Percentiles rank a stretch among this genome's conserved stretches.
Evolutionary conservation across 441 rosid species (phyloP).

Genomic region (Erodium trifolium): DNA sequence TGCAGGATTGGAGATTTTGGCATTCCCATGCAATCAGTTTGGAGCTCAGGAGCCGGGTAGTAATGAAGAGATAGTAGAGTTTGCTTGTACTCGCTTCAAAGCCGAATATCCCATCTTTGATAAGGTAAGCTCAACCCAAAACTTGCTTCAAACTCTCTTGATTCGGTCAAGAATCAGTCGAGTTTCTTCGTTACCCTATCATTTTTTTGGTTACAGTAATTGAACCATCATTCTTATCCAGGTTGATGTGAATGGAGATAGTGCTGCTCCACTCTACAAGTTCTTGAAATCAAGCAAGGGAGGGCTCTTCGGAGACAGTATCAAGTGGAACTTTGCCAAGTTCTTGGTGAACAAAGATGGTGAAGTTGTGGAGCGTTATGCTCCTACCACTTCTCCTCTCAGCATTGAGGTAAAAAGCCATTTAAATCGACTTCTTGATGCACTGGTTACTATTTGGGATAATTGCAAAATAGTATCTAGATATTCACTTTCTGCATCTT

Average conservation of each 20-base stretch:
- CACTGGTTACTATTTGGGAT: no score
- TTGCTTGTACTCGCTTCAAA: slow-evolving; percentile 70
- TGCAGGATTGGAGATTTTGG: slow-evolving; percentile 61
- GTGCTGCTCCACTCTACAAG: slow-evolving; percentile 56
- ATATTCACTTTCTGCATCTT: no score
- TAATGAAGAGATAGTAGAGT: slow-evolving; percentile 49
- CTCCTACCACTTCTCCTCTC: slow-evolving; percentile 63
- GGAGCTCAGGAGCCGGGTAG: slow-evolving; percentile 59
- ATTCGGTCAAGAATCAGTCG: no score
- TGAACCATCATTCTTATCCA: slow-evolving; percentile 15
- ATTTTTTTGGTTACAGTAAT: no score
- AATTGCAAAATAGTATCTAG: no score
- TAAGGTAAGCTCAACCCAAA: slow-evolving; percentile 30
- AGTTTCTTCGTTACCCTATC: no score
- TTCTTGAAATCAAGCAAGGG: slow-evolving; percentile 57
- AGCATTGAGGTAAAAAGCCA: slow-evolving; percentile 47
- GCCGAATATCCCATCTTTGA: slow-evolving; percentile 69
- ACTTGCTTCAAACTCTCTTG: no score
- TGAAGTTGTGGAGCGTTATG: slow-evolving; percentile 52
- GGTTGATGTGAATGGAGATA: slow-evolving; percentile 63
- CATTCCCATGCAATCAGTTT: slow-evolving; percentile 70
- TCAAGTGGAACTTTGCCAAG: slow-evolving; percentile 75
- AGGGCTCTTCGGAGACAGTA: slow-evolving; percentile 44
- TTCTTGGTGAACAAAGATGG: slow-evolving; percentile 61
- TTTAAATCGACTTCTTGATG: no score